These are phyloP conservation scores for Aspergillus jensenii DNA, from an alignment of 2,329 filamentous ascomycete genomes.

Conservation along the genomic window DNA sequence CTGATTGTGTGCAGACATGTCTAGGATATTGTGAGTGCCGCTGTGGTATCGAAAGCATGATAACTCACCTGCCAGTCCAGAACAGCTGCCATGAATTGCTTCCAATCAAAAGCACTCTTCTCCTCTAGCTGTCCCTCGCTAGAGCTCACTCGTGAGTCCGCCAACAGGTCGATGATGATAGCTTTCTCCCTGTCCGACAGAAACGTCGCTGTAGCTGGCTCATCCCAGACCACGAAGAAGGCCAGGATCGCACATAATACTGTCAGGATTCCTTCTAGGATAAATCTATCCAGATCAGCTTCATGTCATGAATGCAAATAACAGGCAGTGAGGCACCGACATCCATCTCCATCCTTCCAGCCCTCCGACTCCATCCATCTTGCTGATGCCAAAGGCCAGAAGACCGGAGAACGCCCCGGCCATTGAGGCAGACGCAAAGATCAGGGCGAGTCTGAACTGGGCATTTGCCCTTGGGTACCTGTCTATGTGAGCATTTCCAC, in stretches of 20 bases:
- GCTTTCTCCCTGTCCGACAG: conserved; percentile 41
- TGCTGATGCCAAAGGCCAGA: conserved; percentile 51
- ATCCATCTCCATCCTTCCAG: conserved; percentile 53
- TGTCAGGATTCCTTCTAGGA: conserved; percentile 50
- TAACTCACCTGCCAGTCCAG: conserved; percentile 42
- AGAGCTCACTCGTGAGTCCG: conserved; percentile 30
- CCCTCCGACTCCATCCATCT: conserved; percentile 51
- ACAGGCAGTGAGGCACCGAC: conserved; percentile 14
- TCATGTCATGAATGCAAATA: background rate
- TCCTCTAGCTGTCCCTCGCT: conserved; percentile 17
- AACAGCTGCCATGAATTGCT: conserved; percentile 41
- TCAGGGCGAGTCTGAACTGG: conserved; percentile 46
- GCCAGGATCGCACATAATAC: conserved; percentile 42
- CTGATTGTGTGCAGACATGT: background rate
- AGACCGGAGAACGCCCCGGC: conserved; percentile 54
- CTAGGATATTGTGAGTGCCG: background rate
- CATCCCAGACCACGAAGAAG: conserved; percentile 48
- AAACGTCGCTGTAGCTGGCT: conserved; percentile 44
- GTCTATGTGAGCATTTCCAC: background rate
- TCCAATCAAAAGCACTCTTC: conserved; percentile 29
- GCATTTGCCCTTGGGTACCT: conserved; percentile 45
- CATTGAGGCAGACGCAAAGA: conserved; percentile 49
- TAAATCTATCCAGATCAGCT: conserved; percentile 24
- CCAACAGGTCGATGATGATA: conserved; percentile 29
- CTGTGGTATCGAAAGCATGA: background rate